These are phyloP conservation scores for Lachnum nothofagi DNA, from an alignment of 2,329 filamentous ascomycete genomes.

Conservation along the genomic window DNA sequence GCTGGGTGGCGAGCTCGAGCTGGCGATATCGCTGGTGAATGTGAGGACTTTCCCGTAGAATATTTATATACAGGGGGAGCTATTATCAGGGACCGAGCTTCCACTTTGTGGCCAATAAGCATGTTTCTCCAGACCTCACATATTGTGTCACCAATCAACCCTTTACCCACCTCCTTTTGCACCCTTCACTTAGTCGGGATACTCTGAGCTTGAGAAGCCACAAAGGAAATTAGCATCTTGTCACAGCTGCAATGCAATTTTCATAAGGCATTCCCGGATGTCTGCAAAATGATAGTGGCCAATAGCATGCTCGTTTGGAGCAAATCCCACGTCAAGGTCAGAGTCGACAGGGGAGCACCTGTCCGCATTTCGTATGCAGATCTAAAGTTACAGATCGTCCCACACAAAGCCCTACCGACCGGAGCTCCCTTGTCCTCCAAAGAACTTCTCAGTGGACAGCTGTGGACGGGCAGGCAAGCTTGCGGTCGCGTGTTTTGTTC, in stretches of 20 bases:
- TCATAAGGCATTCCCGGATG: neutral
- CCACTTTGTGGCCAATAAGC: neutral
- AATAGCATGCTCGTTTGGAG: neutral
- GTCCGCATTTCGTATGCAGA: conserved; percentile 9
- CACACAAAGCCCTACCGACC: neutral
- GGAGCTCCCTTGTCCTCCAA: neutral
- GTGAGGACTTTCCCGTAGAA: neutral
- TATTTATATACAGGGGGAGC: conserved; percentile 2
- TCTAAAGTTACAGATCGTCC: conserved; percentile 16
- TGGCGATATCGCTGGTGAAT: neutral
- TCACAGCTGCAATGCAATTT: too few relatives aligned
- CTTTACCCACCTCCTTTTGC: conserved; percentile 2
- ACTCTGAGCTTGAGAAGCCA: too few relatives aligned
- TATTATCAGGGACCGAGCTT: neutral
- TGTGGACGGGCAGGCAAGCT: neutral
- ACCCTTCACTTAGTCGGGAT: neutral
- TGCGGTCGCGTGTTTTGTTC: neutral
- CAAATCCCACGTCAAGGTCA: conserved; percentile 9
- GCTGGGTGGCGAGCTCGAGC: neutral
- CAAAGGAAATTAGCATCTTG: too few relatives aligned
- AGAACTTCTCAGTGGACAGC: neutral
- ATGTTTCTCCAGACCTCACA: conserved; percentile 9
- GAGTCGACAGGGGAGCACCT: neutral
- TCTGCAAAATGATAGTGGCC: neutral
- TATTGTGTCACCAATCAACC: neutral